Conservation (phyloP, 2,329 filamentous ascomycete genomes). For the Periconia sp. region DNA sequence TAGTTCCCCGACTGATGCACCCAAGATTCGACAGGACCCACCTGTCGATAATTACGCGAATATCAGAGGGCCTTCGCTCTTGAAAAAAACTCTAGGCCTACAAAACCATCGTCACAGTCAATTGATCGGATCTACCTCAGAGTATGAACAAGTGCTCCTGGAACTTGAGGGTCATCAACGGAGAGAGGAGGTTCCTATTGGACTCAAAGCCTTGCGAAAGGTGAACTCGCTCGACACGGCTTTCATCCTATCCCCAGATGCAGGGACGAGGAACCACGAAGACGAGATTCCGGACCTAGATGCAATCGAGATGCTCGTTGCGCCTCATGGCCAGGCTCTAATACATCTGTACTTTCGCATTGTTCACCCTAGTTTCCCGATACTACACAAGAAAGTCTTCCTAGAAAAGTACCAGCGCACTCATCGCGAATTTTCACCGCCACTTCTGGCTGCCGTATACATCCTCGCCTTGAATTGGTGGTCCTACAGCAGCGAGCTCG, state of each 20-base stretch:
- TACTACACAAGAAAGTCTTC: conserved; percentile 4
- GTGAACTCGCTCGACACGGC: conserved; percentile 30
- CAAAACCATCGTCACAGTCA: conserved; percentile 39
- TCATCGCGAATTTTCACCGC: background rate
- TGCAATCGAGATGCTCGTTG: conserved; percentile 1
- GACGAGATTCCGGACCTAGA: conserved; percentile 27
- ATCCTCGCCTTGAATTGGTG: conserved; percentile 5
- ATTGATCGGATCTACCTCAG: conserved; percentile 35
- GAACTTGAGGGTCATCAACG: conserved; percentile 21
- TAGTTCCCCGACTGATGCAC: conserved; percentile 14
- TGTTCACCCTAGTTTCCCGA: conserved; percentile 1
- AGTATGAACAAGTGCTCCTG: conserved; percentile 35
- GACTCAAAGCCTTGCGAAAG: conserved; percentile 25
- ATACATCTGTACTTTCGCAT: conserved; percentile 1
- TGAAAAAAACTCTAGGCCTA: conserved; percentile 43
- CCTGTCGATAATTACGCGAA: conserved; percentile 41
- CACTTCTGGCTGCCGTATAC: conserved; percentile 2
- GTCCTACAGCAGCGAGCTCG: background rate
- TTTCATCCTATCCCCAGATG: conserved; percentile 34
- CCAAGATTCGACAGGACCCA: conserved; percentile 28
- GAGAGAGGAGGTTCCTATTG: conserved; percentile 14
- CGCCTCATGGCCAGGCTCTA: background rate
- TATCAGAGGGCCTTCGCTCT: conserved; percentile 38
- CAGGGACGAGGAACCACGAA: conserved; percentile 32
- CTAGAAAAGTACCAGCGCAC: background rate